Percentiles rank a stretch among this genome's conserved stretches.
Conservation (phyloP, 306 rosid genomes). For the Medicago arabica region DNA sequence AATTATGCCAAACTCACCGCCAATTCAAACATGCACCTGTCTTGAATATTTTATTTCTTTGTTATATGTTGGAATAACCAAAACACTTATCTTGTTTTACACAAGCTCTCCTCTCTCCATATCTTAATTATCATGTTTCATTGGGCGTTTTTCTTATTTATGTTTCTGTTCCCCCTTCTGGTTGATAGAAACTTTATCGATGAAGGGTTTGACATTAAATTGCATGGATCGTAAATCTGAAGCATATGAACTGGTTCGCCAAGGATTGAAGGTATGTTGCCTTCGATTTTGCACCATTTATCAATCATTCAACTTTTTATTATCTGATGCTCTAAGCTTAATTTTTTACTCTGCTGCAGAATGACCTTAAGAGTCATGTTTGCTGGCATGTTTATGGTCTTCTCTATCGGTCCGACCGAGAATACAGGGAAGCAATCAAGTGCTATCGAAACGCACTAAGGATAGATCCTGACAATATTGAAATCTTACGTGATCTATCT, state of each 20-base stretch:
- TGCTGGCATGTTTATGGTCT: slow-evolving; percentile 99
- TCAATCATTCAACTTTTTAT: neutral
- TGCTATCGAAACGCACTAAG: slow-evolving; percentile 93
- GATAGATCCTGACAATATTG: slow-evolving; percentile 97
- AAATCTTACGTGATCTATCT: slow-evolving; percentile 87
- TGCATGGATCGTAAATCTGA: slow-evolving; percentile 98
- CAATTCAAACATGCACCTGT: too few relatives aligned
- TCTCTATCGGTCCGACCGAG: slow-evolving; percentile 95
- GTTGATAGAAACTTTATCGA: slow-evolving; percentile 89
- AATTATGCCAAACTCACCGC: too few relatives aligned
- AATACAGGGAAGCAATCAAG: slow-evolving; percentile 96
- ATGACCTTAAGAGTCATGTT: slow-evolving; percentile 98
- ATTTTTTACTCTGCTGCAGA: slow-evolving; percentile 63
- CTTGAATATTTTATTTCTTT: slow-evolving; percentile 17
- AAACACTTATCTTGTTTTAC: too few relatives aligned
- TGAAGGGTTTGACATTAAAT: slow-evolving; percentile 96
- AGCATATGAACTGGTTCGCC: slow-evolving; percentile 92
- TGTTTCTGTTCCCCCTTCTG: slow-evolving; percentile 39
- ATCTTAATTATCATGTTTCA: slow-evolving; percentile 15
- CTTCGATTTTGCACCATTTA: slow-evolving; percentile 27
- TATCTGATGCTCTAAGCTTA: slow-evolving; percentile 33
- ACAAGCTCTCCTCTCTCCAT: neutral
- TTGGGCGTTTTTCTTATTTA: neutral
- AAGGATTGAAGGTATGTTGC: slow-evolving; percentile 71
- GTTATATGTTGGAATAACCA: slow-evolving; percentile 1